Evolutionary conservation across 208 protist genomes (phyloP).

Genomic region (Crithidia fasciculata): DNA sequence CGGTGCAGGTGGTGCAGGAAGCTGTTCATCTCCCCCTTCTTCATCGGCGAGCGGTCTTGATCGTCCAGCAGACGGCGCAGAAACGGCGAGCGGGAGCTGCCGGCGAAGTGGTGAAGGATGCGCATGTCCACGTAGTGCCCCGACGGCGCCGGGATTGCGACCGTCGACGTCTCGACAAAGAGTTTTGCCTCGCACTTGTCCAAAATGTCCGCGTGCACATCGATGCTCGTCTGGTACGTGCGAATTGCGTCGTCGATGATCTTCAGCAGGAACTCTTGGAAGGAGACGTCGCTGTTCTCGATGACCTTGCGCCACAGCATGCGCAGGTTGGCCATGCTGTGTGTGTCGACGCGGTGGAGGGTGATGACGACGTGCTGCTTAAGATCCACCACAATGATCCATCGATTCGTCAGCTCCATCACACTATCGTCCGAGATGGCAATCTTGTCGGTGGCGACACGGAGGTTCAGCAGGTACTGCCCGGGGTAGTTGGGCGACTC

Average conservation of each 20-base stretch:
- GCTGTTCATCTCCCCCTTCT: slow-evolving; percentile 85
- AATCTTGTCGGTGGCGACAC: slow-evolving; percentile 80
- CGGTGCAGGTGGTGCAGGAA: slow-evolving; percentile 90
- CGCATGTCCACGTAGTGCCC: slow-evolving; percentile 48
- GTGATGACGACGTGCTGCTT: slow-evolving; percentile 80
- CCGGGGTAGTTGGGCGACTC: slow-evolving; percentile 69
- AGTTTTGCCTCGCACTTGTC: slow-evolving; percentile 84
- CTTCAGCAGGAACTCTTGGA: slow-evolving; percentile 87
- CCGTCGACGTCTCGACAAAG: slow-evolving; percentile 41
- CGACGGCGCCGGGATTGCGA: slow-evolving; percentile 7
- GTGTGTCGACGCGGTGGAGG: slow-evolving; percentile 79
- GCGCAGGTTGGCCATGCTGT: slow-evolving; percentile 73
- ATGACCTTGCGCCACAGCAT: slow-evolving; percentile 71
- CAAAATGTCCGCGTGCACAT: slow-evolving; percentile 76
- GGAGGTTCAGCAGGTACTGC: slow-evolving; percentile 84
- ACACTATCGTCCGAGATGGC: slow-evolving; percentile 77
- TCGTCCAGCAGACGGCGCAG: slow-evolving; percentile 69
- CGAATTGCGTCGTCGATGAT: slow-evolving; percentile 82
- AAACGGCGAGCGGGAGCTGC: slow-evolving; percentile 77
- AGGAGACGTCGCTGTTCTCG: slow-evolving; percentile 65
- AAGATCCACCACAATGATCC: slow-evolving; percentile 86
- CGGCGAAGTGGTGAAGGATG: slow-evolving; percentile 80
- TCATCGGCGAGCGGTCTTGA: slow-evolving; percentile 47
- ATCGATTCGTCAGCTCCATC: slow-evolving; percentile 85
- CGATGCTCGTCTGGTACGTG: slow-evolving; percentile 80